Conservation (phyloP, 2,329 filamentous ascomycete species). For the Botrytis sinoallii region DNA sequence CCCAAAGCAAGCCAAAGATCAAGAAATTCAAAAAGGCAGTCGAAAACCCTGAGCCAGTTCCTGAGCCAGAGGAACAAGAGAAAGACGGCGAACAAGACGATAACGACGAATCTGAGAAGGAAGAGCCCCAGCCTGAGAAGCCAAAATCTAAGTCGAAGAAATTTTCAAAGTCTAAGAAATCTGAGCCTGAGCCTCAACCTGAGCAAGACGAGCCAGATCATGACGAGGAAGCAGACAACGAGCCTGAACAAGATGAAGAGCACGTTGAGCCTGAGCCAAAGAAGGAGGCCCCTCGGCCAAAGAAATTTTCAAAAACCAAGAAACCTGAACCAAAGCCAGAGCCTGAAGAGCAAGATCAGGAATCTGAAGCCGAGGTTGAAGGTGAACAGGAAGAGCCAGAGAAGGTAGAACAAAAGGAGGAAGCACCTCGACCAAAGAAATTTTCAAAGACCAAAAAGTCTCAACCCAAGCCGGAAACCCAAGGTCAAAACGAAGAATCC, state of each 20-base stretch:
- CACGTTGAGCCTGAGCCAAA: slow-evolving; percentile 46
- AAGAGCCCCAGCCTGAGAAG: slow-evolving; percentile 48
- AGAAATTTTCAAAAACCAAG: not conserved
- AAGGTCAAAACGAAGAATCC: not conserved
- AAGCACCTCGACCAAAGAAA: not conserved
- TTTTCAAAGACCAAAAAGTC: not conserved
- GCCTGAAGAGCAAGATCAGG: slow-evolving; percentile 26
- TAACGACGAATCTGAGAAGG: slow-evolving; percentile 47
- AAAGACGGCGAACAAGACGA: slow-evolving; percentile 41
- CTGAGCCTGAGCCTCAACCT: not conserved
- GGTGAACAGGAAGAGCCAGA: slow-evolving; percentile 40
- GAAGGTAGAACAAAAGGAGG: slow-evolving; percentile 44
- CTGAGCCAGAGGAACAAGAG: slow-evolving; percentile 40
- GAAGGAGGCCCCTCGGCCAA: not conserved
- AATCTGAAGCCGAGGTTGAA: slow-evolving; percentile 1
- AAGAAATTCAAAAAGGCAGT: slow-evolving; percentile 45
- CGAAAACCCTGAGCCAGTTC: slow-evolving; percentile 38
- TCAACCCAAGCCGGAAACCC: not conserved
- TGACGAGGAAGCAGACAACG: not conserved
- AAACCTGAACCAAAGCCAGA: not conserved
- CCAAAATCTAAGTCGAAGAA: not conserved
- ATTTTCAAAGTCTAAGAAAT: not conserved
- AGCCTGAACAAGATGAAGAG: slow-evolving; percentile 25
- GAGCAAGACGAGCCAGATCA: slow-evolving; percentile 2
- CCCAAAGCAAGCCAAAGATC: not conserved